Evolutionary conservation across 306 rosid genomes (phyloP).

Genomic region (apple (Malus domestica)): ASM211411v1 NC_041793.1:45851001-45851500

Average conservation of each 20-base stretch:
- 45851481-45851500: background rate
- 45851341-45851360: background rate
- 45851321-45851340: background rate
- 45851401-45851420: too few relatives aligned
- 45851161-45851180: too few relatives aligned
- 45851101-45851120: background rate
- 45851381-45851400: background rate
- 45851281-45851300: background rate
- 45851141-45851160: background rate
- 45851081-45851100: too few relatives aligned
- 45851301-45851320: background rate
- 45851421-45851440: too few relatives aligned
- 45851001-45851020: too few relatives aligned
- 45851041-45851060: too few relatives aligned
- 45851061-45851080: too few relatives aligned
- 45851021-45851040: fast-evolving
- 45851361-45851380: background rate
- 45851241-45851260: background rate
- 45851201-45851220: background rate
- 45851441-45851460: too few relatives aligned
- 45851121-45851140: background rate
- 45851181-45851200: too few relatives aligned
- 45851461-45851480: too few relatives aligned
- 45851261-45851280: background rate
- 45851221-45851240: too few relatives aligned